These are phyloP conservation scores for Chlorophyllum brunneum DNA, from an alignment of 768 basidiomycete genomes.

Conservation along the genomic window DNA sequence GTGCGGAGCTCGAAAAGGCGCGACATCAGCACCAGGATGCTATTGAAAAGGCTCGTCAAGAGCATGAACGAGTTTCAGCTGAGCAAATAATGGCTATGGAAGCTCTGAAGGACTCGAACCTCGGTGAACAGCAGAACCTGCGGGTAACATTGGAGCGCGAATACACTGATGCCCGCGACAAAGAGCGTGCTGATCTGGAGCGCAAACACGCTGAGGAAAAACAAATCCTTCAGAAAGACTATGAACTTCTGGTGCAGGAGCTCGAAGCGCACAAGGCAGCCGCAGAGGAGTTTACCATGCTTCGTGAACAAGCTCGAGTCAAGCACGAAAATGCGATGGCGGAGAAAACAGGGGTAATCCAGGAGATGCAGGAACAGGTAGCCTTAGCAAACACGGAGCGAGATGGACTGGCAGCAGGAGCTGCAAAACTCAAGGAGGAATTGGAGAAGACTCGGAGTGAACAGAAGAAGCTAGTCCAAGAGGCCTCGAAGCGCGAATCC, in stretches of 20 bases:
- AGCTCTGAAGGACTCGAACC: conserved; percentile 39
- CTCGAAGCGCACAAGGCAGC: conserved; percentile 56
- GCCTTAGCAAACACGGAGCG: conserved; percentile 39
- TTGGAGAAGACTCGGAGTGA: conserved; percentile 54
- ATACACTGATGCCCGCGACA: not conserved
- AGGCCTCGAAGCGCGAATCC: conserved; percentile 72
- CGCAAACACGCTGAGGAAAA: conserved; percentile 29
- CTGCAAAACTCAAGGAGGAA: conserved; percentile 53
- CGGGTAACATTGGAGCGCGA: conserved; percentile 7
- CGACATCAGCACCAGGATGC: conserved; percentile 32
- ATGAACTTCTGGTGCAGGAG: conserved; percentile 50
- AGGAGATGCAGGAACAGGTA: conserved; percentile 48
- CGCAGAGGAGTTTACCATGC: conserved; percentile 44
- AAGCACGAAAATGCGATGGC: conserved; percentile 43
- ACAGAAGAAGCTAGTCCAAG: conserved; percentile 61
- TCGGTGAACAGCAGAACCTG: conserved; percentile 31
- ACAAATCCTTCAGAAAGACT: conserved; percentile 42
- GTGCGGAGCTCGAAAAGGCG: conserved; percentile 34
- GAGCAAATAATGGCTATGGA: conserved; percentile 26
- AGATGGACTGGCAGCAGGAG: conserved; percentile 38
- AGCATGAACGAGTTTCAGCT: conserved; percentile 27
- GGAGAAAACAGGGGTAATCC: conserved; percentile 47
- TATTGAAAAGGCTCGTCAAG: conserved; percentile 32
- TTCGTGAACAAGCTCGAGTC: conserved; percentile 38
- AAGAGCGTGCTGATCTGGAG: conserved; percentile 1